Evolutionary conservation across 2,329 filamentous ascomycete species (phyloP).

Genomic region (Claviceps capensis): DNA sequence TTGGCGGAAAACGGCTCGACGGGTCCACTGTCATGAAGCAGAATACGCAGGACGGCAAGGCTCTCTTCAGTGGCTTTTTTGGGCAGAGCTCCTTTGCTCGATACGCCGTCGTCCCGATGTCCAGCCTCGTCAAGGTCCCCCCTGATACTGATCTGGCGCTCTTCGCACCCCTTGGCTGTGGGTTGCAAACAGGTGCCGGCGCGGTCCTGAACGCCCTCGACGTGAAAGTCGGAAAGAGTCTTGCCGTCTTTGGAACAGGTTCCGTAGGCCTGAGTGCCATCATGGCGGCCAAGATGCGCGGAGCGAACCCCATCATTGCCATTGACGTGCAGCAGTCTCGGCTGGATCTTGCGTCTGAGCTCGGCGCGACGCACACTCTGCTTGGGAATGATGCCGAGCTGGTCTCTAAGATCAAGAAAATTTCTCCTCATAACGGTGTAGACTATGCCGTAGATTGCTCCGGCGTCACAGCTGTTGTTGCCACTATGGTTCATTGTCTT

Average conservation of each 20-base stretch:
- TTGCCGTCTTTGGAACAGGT: slow-evolving; percentile 16
- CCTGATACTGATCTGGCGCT: slow-evolving; percentile 14
- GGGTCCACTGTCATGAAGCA: not conserved
- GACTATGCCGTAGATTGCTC: slow-evolving; percentile 20
- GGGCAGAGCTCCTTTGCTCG: slow-evolving; percentile 21
- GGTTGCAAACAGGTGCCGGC: slow-evolving; percentile 22
- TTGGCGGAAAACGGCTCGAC: not conserved
- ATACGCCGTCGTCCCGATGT: slow-evolving; percentile 15
- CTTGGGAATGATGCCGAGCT: not conserved
- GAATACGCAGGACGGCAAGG: not conserved
- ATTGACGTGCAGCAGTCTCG: not conserved
- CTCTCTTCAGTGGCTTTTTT: slow-evolving; percentile 15
- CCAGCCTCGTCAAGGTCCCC: slow-evolving; percentile 16
- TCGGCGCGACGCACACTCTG: not conserved
- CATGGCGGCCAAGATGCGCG: not conserved
- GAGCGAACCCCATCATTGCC: not conserved
- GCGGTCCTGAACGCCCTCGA: slow-evolving; percentile 18
- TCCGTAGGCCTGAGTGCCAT: not conserved
- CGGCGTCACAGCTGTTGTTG: slow-evolving; percentile 24
- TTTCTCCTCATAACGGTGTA: slow-evolving; percentile 11
- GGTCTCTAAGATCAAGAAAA: slow-evolving; percentile 9
- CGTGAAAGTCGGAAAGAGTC: slow-evolving; percentile 12
- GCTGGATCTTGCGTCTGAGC: not conserved
- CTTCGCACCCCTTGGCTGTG: slow-evolving; percentile 21
- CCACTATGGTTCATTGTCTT: slow-evolving; percentile 32